Evolutionary conservation across 768 basidiomycete species (phyloP).

Genomic region (Hemileccinum impolitum): DNA sequence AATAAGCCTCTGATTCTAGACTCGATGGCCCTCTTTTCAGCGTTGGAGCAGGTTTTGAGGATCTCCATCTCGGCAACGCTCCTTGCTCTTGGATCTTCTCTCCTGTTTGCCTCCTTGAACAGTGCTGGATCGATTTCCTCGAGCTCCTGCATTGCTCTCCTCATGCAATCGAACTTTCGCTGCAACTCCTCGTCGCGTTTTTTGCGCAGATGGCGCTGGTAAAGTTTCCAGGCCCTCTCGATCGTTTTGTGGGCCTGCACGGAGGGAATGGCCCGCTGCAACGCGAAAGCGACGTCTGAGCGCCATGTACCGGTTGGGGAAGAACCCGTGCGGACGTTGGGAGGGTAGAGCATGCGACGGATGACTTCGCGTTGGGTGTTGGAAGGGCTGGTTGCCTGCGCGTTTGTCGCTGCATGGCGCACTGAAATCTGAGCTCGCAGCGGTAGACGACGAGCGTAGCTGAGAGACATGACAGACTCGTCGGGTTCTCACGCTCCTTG

Average conservation of each 20-base stretch:
- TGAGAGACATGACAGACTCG: constrained; percentile 37
- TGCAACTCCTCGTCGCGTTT: constrained; percentile 62
- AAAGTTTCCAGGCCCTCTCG: constrained; percentile 84
- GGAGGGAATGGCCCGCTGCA: constrained; percentile 84
- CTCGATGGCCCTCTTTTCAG: constrained; percentile 70
- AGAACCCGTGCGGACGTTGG: constrained; percentile 64
- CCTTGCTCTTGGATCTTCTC: constrained; percentile 69
- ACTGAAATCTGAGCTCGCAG: constrained; percentile 31
- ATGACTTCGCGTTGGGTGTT: constrained; percentile 73
- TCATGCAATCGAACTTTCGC: constrained; percentile 81
- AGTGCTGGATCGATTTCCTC: constrained; percentile 46
- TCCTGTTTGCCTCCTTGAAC: constrained; percentile 69
- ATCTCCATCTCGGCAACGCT: constrained; percentile 54
- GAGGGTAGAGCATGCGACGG: constrained; percentile 77
- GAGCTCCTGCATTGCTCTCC: constrained; percentile 80
- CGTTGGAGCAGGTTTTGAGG: constrained; percentile 57
- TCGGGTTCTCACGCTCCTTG: constrained; percentile 23
- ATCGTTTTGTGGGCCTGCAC: constrained; percentile 90
- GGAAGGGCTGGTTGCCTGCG: constrained; percentile 24
- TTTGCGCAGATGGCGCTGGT: constrained; percentile 71
- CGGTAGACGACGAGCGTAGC: constrained; percentile 31
- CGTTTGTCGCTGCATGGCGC: constrained; percentile 39
- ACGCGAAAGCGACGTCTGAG: constrained; percentile 68
- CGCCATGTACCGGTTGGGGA: constrained; percentile 84
- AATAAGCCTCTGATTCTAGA: constrained; percentile 77